Base-by-base conservation (phyloP, 169 alveolate genomes). In the Ichthyophthirius multifiliis region DNA sequence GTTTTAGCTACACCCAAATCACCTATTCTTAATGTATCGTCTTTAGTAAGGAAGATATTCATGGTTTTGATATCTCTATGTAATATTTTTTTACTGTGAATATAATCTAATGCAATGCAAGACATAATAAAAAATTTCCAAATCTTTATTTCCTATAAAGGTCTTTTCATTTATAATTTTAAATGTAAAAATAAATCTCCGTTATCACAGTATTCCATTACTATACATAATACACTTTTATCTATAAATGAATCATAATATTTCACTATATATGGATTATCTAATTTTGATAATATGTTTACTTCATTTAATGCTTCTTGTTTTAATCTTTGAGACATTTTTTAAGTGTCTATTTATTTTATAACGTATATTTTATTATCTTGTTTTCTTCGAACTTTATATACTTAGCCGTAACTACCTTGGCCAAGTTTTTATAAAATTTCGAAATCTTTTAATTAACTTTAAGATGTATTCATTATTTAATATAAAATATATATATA, bases 1-100 rank as follows among this genome's bases (percentile, higher is more conserved):
- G 97, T 96, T 85, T 91, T 90, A 0, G 97, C 95, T 5, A 90
- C 96, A 6, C 96, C 96, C 27, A 93, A 77, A 84, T 93, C 96
- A 15, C 96, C 96, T n/a, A 93, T 93, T 71, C 93, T 78, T 16
- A n/a, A n/a, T n/a, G n/a, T n/a, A n/a, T 83, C 74, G 46, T 89
- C 93, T 79, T 90, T 89, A 30, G 90, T 76, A 13, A 93, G 76
- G 76, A 93, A 93, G 9, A 93, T 90, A 71, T 93, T 93, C 79
- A 93, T 83, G 7, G 96, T 83, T 64, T 93, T 93, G 35, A 93
- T 46, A 64, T 93, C 96, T 44, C 96, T 20, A 82, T 93, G 96
- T 2, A 93, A 82, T 4, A 93, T 89, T 35, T 86, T 90, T 65
- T 76, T 46, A 12, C 89, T 85, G 76, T 93, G 96, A 7, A 90